Percentiles rank a stretch among this genome's conserved stretches.
Conservation (phyloP, 768 basidiomycete genomes). For the Boletus rufocinnamomeus region DNA sequence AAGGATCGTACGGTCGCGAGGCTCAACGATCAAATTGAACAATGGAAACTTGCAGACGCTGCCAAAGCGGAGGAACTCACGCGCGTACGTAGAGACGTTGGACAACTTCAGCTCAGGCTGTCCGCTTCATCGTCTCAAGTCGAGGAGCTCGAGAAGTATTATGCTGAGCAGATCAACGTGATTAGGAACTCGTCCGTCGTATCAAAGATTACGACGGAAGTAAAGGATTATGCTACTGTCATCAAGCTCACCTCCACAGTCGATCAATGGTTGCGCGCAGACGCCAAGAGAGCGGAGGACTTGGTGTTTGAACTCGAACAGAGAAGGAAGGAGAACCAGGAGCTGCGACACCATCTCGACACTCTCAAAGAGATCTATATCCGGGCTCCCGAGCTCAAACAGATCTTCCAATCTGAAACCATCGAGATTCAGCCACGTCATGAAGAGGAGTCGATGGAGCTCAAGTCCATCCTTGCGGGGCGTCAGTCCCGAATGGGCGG, state of each 20-base stretch:
- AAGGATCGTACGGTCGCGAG: not conserved
- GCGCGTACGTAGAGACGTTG: not conserved
- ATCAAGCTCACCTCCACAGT: slow-evolving; percentile 9
- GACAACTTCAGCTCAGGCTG: not conserved
- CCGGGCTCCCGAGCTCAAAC: not conserved
- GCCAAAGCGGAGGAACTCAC: not conserved
- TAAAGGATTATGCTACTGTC: slow-evolving; percentile 2
- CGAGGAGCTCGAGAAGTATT: not conserved
- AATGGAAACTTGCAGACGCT: not conserved
- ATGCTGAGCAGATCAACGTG: not conserved
- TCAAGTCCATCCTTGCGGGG: not conserved
- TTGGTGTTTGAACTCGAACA: slow-evolving; percentile 1
- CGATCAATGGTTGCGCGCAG: slow-evolving; percentile 11
- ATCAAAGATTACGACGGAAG: not conserved
- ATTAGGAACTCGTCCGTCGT: not conserved
- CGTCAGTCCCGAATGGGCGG: not conserved
- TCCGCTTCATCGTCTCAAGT: not conserved
- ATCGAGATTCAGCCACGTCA: not conserved
- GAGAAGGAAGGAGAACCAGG: slow-evolving; percentile 12
- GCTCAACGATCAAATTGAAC: slow-evolving; percentile 1
- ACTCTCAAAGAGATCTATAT: slow-evolving; percentile 10
- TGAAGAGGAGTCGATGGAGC: not conserved
- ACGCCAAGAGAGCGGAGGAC: slow-evolving; percentile 6
- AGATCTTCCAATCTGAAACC: not conserved
- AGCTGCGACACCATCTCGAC: slow-evolving; percentile 1